Percentiles rank a stretch among this genome's conserved stretches.
These are phyloP conservation scores for Rhododendron molle DNA, from an alignment of 148 eudicot genomes.

Conservation along the genomic window DNA sequence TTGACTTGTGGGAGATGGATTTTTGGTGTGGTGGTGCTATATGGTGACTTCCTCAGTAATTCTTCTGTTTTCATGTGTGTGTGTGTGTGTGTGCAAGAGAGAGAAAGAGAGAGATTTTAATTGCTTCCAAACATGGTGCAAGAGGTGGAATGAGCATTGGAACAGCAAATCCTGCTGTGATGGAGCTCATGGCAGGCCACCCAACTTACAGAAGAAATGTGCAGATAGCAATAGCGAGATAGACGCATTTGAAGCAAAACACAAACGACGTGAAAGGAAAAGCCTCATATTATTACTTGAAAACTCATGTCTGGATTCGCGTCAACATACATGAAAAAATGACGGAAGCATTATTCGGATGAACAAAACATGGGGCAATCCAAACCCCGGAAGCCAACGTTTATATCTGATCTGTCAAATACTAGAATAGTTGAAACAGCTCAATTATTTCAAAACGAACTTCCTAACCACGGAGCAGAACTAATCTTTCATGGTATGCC, in stretches of 20 bases:
- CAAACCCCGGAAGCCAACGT: neutral
- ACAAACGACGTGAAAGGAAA: neutral
- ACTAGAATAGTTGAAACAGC: neutral
- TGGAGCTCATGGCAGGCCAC: neutral
- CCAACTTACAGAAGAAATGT: neutral
- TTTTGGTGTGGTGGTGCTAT: neutral
- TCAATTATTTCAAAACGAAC: constrained; percentile 9
- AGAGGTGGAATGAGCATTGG: neutral
- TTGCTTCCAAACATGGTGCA: neutral
- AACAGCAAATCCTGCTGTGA: neutral
- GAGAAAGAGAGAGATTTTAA: neutral
- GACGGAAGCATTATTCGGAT: neutral
- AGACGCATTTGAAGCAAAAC: constrained; percentile 15
- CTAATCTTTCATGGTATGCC: constrained; percentile 4
- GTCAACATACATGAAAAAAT: neutral
- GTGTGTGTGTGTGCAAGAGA: neutral
- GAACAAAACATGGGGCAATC: constrained; percentile 4
- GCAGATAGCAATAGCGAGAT: neutral
- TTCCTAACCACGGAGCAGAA: neutral
- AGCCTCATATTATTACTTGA: neutral
- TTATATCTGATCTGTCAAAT: constrained; percentile 3
- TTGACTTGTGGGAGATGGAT: neutral
- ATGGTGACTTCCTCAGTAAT: no score
- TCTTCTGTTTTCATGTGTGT: no score
- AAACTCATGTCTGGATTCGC: neutral